These are phyloP conservation scores for Mycocalia duriaeana DNA, from an alignment of 1,284 basidiomycete genomes.

Conservation along the genomic window DNA sequence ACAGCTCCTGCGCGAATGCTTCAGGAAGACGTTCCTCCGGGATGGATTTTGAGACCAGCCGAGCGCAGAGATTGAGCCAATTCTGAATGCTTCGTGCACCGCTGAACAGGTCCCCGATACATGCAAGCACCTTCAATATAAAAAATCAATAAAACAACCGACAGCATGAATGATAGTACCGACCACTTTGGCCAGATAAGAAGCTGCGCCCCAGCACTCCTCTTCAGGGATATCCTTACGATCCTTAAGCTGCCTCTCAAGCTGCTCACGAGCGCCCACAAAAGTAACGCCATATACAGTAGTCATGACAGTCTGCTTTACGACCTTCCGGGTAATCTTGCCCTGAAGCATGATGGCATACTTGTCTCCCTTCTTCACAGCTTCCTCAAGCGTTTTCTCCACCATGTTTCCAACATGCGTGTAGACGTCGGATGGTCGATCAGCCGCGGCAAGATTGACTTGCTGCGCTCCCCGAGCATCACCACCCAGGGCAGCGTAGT, in stretches of 20 bases:
- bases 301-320: conserved; percentile 99
- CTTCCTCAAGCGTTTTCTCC: conserved; percentile 42
- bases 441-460: conserved; percentile 87
- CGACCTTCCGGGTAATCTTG: conserved; percentile 89
- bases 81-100: conserved; percentile 90
- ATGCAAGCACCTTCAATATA: conserved; percentile 54
- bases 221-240: conserved; percentile 73
- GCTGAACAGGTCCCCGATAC: conserved; percentile 89
- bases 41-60: conserved; percentile 85
- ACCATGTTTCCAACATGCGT: conserved; percentile 88
- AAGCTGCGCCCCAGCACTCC: conserved; percentile 69
- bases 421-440: conserved; percentile 94
- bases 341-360: conserved; percentile 68
- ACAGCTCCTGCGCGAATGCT: conserved; percentile 24
- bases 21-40: conserved; percentile 69
- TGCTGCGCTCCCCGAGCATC: conserved; percentile 87
- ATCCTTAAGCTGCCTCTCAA: conserved; percentile 84
- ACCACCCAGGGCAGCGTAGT: conserved; percentile 96
- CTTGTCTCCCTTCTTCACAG: conserved; percentile 44
- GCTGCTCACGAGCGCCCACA: conserved; percentile 93
- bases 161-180: conserved; percentile 10
- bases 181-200: conserved; percentile 80
- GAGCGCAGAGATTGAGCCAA: conserved; percentile 84
- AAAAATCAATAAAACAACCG: not conserved
- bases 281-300: conserved; percentile 99